These are phyloP conservation scores for Podosphaera xanthii DNA, from an alignment of 2,329 filamentous ascomycete species.

Conservation along the genomic window DNA sequence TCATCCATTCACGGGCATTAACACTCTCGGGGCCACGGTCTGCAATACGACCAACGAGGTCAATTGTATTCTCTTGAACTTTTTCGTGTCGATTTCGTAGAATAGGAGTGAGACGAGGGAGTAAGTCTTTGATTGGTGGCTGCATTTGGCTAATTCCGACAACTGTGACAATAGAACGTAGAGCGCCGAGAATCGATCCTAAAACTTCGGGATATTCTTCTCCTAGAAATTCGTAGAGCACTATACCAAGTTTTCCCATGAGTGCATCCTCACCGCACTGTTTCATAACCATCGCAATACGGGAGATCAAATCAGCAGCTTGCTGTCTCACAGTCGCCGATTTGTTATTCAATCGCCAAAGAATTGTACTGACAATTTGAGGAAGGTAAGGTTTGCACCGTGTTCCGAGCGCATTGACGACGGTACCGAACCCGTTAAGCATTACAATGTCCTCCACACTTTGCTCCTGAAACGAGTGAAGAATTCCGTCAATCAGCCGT, in stretches of 20 bases:
- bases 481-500: slow-evolving; percentile 78
- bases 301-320: slow-evolving; percentile 84
- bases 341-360: slow-evolving; percentile 96
- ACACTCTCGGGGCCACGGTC: slow-evolving; percentile 92
- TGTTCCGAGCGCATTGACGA: slow-evolving; percentile 82
- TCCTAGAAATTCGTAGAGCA: slow-evolving; percentile 92
- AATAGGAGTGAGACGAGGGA: slow-evolving; percentile 92
- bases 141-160: slow-evolving; percentile 98
- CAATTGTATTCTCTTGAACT: slow-evolving; percentile 97
- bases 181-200: slow-evolving; percentile 81
- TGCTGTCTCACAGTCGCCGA: slow-evolving; percentile 91
- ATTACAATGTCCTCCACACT: slow-evolving; percentile 90
- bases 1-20: slow-evolving; percentile 97
- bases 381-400: slow-evolving; percentile 92
- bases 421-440: slow-evolving; percentile 91
- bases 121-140: slow-evolving; percentile 84
- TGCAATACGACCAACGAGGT: slow-evolving; percentile 90
- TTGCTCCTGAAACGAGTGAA: slow-evolving; percentile 94
- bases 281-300: slow-evolving; percentile 97
- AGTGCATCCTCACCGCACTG: slow-evolving; percentile 91
- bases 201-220: slow-evolving; percentile 97
- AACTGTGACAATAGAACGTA: slow-evolving; percentile 90
- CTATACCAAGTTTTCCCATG: slow-evolving; percentile 84
- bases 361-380: slow-evolving; percentile 88
- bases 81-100: slow-evolving; percentile 96